Evolutionary conservation across 768 basidiomycete genomes (phyloP).

Genomic region (Leccinum arenicola): DNA sequence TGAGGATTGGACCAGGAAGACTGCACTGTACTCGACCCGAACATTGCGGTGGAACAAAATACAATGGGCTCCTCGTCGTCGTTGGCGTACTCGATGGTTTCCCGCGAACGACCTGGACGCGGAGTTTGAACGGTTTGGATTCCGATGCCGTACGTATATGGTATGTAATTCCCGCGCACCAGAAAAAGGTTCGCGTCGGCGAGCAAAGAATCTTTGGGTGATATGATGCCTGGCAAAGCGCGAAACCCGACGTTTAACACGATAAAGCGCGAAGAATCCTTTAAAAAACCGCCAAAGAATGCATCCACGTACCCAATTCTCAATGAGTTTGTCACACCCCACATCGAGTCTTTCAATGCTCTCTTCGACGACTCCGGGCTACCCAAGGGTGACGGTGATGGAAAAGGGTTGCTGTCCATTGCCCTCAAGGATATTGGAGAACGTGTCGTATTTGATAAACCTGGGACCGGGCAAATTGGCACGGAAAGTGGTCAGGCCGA

Average conservation of each 20-base stretch:
- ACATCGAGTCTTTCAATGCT: conserved; percentile 95
- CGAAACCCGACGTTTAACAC: conserved; percentile 72
- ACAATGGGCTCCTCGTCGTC: conserved; percentile 25
- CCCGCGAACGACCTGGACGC: conserved; percentile 15
- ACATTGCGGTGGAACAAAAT: conserved; percentile 47
- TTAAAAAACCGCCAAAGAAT: conserved; percentile 69
- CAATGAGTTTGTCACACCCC: conserved; percentile 90
- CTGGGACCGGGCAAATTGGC: conserved; percentile 49
- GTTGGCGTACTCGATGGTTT: conserved; percentile 15
- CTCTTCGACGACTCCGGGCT: conserved; percentile 92
- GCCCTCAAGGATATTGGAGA: conserved; percentile 83
- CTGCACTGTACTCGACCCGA: conserved; percentile 46
- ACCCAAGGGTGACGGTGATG: conserved; percentile 69
- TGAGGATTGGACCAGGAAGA: conserved; percentile 71
- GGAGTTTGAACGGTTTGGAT: conserved; percentile 11
- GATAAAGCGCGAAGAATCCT: conserved; percentile 71
- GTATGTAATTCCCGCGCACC: conserved; percentile 24
- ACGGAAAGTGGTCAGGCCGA: conserved; percentile 51
- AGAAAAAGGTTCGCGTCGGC: conserved; percentile 1
- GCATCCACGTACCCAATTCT: conserved; percentile 75
- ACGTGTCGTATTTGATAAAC: conserved; percentile 83
- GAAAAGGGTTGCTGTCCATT: conserved; percentile 73
- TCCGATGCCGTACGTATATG: conserved; percentile 23
- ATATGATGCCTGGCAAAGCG: conserved; percentile 51
- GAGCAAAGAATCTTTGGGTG: not conserved